These are phyloP conservation scores for Yamadazyma trypodendri DNA, from an alignment of 1,139 yeast species.

Conservation along the genomic window DNA sequence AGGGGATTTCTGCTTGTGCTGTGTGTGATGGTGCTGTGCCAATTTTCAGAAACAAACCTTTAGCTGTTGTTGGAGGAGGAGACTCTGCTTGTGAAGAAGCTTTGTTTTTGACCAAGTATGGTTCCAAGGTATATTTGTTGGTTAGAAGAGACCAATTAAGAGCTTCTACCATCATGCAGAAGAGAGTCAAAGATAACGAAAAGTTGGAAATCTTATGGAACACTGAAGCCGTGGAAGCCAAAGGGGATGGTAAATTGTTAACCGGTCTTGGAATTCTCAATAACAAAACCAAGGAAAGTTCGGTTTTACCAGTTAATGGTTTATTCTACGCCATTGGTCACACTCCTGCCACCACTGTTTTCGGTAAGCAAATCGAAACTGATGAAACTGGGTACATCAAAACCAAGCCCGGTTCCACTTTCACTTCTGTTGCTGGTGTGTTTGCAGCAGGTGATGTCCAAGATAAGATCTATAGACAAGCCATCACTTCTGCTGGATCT, in stretches of 20 bases:
- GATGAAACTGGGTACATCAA: slow-evolving; percentile 86
- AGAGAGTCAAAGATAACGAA: slow-evolving; percentile 77
- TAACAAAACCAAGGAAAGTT: slow-evolving; percentile 66
- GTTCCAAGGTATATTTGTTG: slow-evolving; percentile 87
- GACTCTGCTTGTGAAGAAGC: slow-evolving; percentile 99
- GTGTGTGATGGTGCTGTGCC: slow-evolving; percentile 99
- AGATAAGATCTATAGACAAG: slow-evolving; percentile 96
- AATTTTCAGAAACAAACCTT: slow-evolving; percentile 94
- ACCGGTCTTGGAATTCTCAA: slow-evolving; percentile 61
- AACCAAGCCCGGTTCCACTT: slow-evolving; percentile 85
- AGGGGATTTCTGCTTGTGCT: slow-evolving; percentile 98
- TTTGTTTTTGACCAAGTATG: slow-evolving; percentile 90
- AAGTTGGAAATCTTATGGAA: slow-evolving; percentile 90
- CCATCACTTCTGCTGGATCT: slow-evolving; percentile 97
- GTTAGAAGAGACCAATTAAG: slow-evolving; percentile 93
- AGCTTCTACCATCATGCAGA: slow-evolving; percentile 96
- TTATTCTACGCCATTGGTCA: slow-evolving; percentile 98
- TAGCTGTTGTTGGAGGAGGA: slow-evolving; percentile 98
- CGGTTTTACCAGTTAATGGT: slow-evolving; percentile 80
- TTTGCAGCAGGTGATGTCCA: slow-evolving; percentile 99
- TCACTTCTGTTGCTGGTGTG: slow-evolving; percentile 86
- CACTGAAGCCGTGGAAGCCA: slow-evolving; percentile 82
- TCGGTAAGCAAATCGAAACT: slow-evolving; percentile 73
- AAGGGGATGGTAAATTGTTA: slow-evolving; percentile 86
- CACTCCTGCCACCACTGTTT: slow-evolving; percentile 84